Base-by-base conservation (phyloP, 306 rosid genomes). In the Casuarina glauca region DNA sequence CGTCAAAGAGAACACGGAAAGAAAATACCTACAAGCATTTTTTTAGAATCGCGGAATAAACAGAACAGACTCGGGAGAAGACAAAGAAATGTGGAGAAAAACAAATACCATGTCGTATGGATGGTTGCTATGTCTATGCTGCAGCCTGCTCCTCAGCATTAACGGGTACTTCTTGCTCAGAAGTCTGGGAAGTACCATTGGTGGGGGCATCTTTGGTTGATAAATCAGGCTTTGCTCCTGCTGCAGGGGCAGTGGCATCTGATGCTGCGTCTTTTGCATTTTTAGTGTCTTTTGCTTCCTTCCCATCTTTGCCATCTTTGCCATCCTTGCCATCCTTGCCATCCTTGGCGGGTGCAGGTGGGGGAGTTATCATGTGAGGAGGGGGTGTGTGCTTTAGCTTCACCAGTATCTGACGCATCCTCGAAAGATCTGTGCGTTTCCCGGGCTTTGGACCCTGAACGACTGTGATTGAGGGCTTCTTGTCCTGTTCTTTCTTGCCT, bases 361-460 rank as follows among this genome's bases (percentile, higher is more conserved):
- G 97, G n/a, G 97, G 97, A 12, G 97, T 93, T 73, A 90, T 86
- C 99, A 96, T 96, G 91, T 93, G 98, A 44, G 98, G 93, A 17
- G 99, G 99, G 69, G 99, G 97, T 61, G 97, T 86, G 55, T 96
- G 99, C 89, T 96, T 96, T 86, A 96, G 89, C 91, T 90, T 96
- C 88, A 93, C 84, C 52, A 91, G 90, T 69, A 96, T 85, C 17
- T 91, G 99, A 62, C 98, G 91, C 94, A 96, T 82, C 82, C 99
- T 87, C 43, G 93, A 87, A 54, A 96, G 99, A 82, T 96, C 99
- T 0, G 99, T 96, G 76, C 97, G 99, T 79, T 93, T 96, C 74
- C 99, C 99, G 1, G 99, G 99, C 88, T 96, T 93, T 0, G 99
- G 99, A 76, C 99, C 99, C 84, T 96, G 99, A 80, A 96, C 26